Percentiles rank a stretch among this genome's conserved stretches.
Conservation (phyloP, 371 early-diverging fungal species). For the Lichtheimia ornata region DNA sequence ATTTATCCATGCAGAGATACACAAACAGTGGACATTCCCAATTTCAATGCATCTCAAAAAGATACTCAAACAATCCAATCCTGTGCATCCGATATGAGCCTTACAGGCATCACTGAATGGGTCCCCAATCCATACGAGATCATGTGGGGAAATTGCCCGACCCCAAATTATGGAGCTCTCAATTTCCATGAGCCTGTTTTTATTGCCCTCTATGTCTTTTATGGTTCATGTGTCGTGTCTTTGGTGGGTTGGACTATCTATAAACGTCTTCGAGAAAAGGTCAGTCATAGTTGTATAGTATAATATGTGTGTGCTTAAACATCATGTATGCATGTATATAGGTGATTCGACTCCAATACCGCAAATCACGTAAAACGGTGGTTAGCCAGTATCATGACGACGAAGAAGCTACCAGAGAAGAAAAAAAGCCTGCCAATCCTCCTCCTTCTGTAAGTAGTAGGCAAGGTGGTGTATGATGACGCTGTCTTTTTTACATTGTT, state of each 20-base stretch:
- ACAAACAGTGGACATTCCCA: slow-evolving; percentile 32
- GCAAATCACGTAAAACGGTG: background rate
- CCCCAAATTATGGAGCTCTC: slow-evolving; percentile 40
- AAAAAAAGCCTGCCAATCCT: slow-evolving; percentile 14
- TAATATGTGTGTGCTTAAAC: background rate
- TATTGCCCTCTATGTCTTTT: slow-evolving; percentile 53
- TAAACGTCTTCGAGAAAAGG: slow-evolving; percentile 49
- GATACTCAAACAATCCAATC: slow-evolving; percentile 36
- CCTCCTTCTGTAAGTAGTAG: slow-evolving; percentile 5
- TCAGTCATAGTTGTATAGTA: background rate
- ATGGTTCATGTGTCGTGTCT: slow-evolving; percentile 61
- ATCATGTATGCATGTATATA: background rate
- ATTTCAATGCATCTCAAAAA: slow-evolving; percentile 48
- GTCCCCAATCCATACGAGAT: slow-evolving; percentile 20
- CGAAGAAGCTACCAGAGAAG: slow-evolving; percentile 1
- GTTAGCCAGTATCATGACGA: slow-evolving; percentile 7
- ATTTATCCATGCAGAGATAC: slow-evolving; percentile 28
- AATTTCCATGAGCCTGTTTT: slow-evolving; percentile 41
- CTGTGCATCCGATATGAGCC: slow-evolving; percentile 33
- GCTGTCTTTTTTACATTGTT: too few species aligned
- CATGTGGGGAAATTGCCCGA: slow-evolving; percentile 60
- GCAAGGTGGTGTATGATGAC: too few species aligned
- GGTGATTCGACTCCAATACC: background rate
- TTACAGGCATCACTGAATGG: slow-evolving; percentile 41
- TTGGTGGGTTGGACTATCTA: slow-evolving; percentile 58